phyloP scores from a whole-genome alignment of 805 yeast genomes.

The Ogataea trehalophila region DNA sequence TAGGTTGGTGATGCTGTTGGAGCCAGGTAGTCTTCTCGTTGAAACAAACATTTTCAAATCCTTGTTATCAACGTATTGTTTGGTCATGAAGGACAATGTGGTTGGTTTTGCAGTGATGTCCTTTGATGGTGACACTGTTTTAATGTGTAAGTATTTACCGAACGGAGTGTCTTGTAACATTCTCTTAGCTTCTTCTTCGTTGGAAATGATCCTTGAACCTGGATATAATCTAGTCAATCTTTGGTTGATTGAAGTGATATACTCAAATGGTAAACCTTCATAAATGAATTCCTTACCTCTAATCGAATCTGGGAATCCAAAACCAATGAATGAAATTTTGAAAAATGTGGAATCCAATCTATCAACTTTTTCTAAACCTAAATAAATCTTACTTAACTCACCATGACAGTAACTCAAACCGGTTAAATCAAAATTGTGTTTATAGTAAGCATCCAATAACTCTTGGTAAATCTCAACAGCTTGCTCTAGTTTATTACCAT shows the following conservation, averaged over 20 bases:
- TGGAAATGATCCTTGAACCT: constrained; percentile 68
- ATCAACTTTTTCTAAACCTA: constrained; percentile 61
- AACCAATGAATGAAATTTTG: constrained; percentile 75
- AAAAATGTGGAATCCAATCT: constrained; percentile 74
- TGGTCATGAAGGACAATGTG: constrained; percentile 54
- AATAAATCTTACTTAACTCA: constrained; percentile 63
- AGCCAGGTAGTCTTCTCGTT: constrained; percentile 68
- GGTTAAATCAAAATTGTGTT: constrained; percentile 66
- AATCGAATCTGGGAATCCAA: constrained; percentile 75
- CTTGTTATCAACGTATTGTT: constrained; percentile 71
- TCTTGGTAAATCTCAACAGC: constrained; percentile 78
- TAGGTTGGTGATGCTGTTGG: constrained; percentile 63
- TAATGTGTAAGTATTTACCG: constrained; percentile 71
- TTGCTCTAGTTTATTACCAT: constrained; percentile 72
- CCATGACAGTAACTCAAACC: constrained; percentile 70
- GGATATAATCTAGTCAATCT: constrained; percentile 71
- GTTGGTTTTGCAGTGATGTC: constrained; percentile 31
- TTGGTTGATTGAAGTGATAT: constrained; percentile 76
- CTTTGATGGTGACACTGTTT: constrained; percentile 65
- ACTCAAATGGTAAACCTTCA: constrained; percentile 86
- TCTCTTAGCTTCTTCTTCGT: constrained; percentile 47
- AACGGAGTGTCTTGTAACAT: constrained; percentile 48
- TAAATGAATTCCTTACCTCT: constrained; percentile 75
- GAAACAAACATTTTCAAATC: constrained; percentile 66
- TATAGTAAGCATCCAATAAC: constrained; percentile 67